Evolutionary conservation across 1,139 yeast species (phyloP).

Genomic region (Candida gigantensis): DNA sequence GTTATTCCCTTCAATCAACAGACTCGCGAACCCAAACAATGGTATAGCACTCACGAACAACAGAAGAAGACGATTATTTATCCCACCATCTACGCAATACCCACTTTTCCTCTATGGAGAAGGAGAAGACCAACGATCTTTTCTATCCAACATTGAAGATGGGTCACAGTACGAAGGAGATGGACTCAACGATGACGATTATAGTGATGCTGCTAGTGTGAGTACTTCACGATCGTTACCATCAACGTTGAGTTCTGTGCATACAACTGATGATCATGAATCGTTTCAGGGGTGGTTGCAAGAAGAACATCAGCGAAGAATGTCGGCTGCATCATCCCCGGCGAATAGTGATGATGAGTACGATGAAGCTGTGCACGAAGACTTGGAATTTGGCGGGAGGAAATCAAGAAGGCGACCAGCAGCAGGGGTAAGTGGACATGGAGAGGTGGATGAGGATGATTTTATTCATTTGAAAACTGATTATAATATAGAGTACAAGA

Average conservation of each 20-base stretch:
- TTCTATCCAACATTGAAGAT: conserved; percentile 46
- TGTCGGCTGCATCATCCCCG: conserved; percentile 38
- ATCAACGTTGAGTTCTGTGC: conserved; percentile 54
- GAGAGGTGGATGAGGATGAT: conserved; percentile 20
- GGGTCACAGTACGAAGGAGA: conserved; percentile 42
- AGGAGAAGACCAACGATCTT: conserved; percentile 67
- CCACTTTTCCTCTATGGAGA: conserved; percentile 66
- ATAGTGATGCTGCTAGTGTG: conserved; percentile 53
- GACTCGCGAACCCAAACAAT: conserved; percentile 44
- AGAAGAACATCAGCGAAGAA: conserved; percentile 67
- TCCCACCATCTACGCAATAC: conserved; percentile 72
- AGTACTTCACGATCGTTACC: conserved; percentile 63
- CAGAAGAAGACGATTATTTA: conserved; percentile 48
- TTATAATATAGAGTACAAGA: conserved; percentile 44
- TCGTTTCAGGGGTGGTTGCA: conserved; percentile 60
- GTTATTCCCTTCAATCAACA: conserved; percentile 41
- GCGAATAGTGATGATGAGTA: conserved; percentile 21
- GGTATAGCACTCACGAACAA: conserved; percentile 37
- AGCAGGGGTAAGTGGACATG: too few relatives aligned
- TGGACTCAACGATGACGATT: conserved; percentile 27
- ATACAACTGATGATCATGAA: conserved; percentile 54
- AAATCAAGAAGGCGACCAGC: conserved; percentile 10
- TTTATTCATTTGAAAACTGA: conserved; percentile 49
- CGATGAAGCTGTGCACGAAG: conserved; percentile 17
- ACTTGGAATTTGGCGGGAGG: conserved; percentile 17